Evolutionary conservation across 2,329 filamentous ascomycete genomes (phyloP).

Genomic region (Stachybotrys elegans): DNA sequence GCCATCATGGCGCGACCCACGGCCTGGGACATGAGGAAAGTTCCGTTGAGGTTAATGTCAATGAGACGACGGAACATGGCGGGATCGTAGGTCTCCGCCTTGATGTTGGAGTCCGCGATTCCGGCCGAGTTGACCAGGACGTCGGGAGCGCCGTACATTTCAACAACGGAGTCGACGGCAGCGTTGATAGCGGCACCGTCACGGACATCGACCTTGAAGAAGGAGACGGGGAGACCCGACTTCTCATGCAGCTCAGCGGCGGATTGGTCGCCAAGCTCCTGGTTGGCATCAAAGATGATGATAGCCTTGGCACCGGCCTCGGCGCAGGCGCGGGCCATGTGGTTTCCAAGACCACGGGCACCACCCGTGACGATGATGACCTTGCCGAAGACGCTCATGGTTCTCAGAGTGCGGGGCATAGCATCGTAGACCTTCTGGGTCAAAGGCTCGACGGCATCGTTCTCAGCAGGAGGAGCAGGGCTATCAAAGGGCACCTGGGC

Average conservation of each 20-base stretch:
- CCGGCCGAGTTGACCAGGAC: constrained; percentile 77
- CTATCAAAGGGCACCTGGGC: constrained; percentile 37
- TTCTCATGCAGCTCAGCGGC: constrained; percentile 66
- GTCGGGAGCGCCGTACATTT: constrained; percentile 64
- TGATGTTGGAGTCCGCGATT: constrained; percentile 80
- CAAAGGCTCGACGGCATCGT: constrained; percentile 46
- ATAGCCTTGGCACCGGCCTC: constrained; percentile 72
- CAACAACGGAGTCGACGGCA: constrained; percentile 60
- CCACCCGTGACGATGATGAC: constrained; percentile 70
- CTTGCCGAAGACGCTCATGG: constrained; percentile 65
- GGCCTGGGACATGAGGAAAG: constrained; percentile 72
- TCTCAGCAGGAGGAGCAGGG: constrained; percentile 32
- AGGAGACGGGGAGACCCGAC: constrained; percentile 68
- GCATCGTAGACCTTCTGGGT: constrained; percentile 46
- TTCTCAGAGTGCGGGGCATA: constrained; percentile 62
- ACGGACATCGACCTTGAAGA: constrained; percentile 76
- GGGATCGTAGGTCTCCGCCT: constrained; percentile 70
- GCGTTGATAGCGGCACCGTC: constrained; percentile 65
- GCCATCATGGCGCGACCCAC: constrained; percentile 69
- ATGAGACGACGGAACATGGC: constrained; percentile 74
- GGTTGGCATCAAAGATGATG: constrained; percentile 72
- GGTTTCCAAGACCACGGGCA: constrained; percentile 71
- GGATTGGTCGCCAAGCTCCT: constrained; percentile 66
- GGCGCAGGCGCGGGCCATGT: constrained; percentile 72
- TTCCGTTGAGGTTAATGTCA: constrained; percentile 77